Evolutionary conservation across 2,329 filamentous ascomycete species (phyloP).

Genomic region (Alternaria triticimaculans): DNA sequence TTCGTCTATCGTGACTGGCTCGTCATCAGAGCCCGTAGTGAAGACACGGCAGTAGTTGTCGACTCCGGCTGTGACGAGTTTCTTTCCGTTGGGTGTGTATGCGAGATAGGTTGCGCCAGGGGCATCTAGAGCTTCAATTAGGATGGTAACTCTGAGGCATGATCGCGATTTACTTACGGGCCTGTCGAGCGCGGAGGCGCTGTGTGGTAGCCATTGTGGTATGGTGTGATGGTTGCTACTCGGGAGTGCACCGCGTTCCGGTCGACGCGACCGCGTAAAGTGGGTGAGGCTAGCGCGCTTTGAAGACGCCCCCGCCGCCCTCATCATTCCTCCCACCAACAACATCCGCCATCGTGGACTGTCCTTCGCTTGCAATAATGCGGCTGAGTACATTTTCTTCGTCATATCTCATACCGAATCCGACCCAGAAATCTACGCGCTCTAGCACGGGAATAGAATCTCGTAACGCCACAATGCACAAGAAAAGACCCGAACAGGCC

Average conservation of each 20-base stretch:
- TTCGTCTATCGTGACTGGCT: constrained; percentile 91
- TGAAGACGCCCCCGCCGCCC: constrained; percentile 2
- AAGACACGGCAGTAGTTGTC: constrained; percentile 95
- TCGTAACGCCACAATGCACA: not conserved
- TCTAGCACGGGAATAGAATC: not conserved
- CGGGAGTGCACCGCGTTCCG: constrained; percentile 7
- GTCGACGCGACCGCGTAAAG: constrained; percentile 17
- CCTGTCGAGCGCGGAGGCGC: constrained; percentile 40
- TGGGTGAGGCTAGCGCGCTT: constrained; percentile 13
- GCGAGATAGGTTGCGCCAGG: constrained; percentile 84
- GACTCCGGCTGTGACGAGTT: constrained; percentile 87
- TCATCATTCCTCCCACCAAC: not conserved
- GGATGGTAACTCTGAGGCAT: not conserved
- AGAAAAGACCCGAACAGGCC: not conserved
- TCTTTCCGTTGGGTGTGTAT: constrained; percentile 87
- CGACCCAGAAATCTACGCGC: not conserved
- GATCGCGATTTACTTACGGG: constrained; percentile 31
- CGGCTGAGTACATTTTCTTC: not conserved
- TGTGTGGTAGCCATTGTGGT: constrained; percentile 19
- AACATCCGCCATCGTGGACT: not conserved
- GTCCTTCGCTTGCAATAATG: not conserved
- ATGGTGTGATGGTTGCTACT: constrained; percentile 3
- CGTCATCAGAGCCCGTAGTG: constrained; percentile 87
- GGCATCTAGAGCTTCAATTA: constrained; percentile 64
- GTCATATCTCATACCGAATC: not conserved